Conservation (phyloP, 148 eudicot species). For the Vaccinium myrtillus region DNA sequence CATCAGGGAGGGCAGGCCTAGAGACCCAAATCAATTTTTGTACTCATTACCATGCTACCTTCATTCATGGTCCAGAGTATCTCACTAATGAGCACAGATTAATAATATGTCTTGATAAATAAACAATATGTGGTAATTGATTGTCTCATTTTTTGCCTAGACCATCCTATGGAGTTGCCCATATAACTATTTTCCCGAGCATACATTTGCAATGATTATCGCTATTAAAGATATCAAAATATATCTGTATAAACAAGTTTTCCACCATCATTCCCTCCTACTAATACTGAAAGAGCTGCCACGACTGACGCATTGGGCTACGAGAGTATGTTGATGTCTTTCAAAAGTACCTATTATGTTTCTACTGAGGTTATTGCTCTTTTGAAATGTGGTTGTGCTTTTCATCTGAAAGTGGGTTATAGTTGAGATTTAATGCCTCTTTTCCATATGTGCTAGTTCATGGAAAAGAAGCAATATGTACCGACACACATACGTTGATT, state of each 20-base stretch:
- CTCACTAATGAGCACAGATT: no score
- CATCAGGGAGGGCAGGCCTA: no score
- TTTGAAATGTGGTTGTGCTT: neutral
- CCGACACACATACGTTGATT: neutral
- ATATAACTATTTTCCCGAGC: neutral
- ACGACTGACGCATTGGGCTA: neutral
- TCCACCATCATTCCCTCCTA: neutral
- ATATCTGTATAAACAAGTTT: neutral
- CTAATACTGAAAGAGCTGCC: neutral
- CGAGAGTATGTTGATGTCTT: neutral
- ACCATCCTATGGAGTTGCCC: neutral
- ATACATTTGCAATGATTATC: neutral
- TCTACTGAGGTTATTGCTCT: neutral
- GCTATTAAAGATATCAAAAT: neutral
- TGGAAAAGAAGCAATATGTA: neutral
- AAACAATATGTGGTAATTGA: neutral
- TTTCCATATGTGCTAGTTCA: neutral
- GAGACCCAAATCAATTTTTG: no score
- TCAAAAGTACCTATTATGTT: neutral
- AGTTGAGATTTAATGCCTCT: neutral
- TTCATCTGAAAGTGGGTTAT: slow-evolving; percentile 1
- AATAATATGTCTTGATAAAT: no score
- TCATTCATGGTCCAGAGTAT: no score
- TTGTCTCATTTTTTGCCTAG: neutral
- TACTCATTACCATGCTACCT: no score